A percentile compares a stretch with the other conserved stretches of the same genome.
Evolutionary conservation across 805 yeast species (phyloP).

Genomic region (Grigorovia yakushimaensis): DNA sequence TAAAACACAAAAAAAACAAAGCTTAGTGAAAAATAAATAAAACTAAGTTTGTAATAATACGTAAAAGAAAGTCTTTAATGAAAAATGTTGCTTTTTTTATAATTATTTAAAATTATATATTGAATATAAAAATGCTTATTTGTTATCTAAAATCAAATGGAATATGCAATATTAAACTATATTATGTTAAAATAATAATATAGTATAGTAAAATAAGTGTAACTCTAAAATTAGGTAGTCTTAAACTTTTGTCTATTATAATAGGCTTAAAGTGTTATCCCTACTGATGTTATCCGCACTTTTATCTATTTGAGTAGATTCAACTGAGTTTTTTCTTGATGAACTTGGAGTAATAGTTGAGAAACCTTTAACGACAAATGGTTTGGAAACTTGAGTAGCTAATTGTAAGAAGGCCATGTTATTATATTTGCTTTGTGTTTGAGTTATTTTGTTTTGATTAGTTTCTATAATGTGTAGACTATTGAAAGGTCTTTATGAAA

Average conservation of each 20-base stretch:
- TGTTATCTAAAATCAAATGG: background rate
- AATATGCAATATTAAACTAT: background rate
- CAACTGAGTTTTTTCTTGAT: constrained; percentile 21
- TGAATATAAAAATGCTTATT: background rate
- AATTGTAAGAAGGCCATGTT: constrained; percentile 38
- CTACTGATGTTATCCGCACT: constrained; percentile 5
- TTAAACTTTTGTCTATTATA: too few species aligned
- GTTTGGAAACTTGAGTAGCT: constrained; percentile 47
- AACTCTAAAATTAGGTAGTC: too few species aligned
- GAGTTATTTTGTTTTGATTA: too few species aligned
- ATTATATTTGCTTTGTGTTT: constrained; percentile 4
- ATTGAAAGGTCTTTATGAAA: background rate
- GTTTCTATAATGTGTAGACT: constrained; percentile 3
- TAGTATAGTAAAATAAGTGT: background rate
- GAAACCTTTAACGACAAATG: constrained; percentile 34
- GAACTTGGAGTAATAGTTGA: constrained; percentile 43
- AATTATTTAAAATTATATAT: too few species aligned
- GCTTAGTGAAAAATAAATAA: too few species aligned
- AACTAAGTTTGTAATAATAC: too few species aligned
- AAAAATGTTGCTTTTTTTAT: too few species aligned
- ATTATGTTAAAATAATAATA: background rate
- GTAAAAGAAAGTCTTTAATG: too few species aligned
- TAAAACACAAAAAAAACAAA: too few species aligned
- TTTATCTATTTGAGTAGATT: constrained; percentile 5
- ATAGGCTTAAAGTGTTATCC: constrained; percentile 10